These are phyloP conservation scores for Coemansia sp. DNA, from an alignment of 192 early-diverging fungal species.

Conservation along the genomic window DNA sequence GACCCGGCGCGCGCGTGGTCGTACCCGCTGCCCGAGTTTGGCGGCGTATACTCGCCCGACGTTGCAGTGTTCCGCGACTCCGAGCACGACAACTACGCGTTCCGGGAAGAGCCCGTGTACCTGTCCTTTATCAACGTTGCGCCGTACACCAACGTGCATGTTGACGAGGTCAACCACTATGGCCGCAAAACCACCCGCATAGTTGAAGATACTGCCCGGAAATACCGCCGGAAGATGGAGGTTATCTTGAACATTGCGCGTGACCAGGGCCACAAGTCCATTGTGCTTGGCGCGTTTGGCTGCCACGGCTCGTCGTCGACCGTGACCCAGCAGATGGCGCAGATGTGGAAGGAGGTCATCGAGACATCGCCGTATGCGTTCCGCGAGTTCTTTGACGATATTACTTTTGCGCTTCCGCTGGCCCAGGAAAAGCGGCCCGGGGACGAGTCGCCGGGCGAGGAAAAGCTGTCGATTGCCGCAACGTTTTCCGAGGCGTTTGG, in stretches of 20 bases:
- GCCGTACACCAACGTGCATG: constrained; percentile 46
- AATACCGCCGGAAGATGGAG: constrained; percentile 51
- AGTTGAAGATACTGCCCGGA: constrained; percentile 45
- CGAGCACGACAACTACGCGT: constrained; percentile 45
- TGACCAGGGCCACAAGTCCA: constrained; percentile 49
- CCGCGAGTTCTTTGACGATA: constrained; percentile 54
- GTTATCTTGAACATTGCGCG: constrained; percentile 49
- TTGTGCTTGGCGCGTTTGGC: constrained; percentile 52
- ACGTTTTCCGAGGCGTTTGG: constrained; percentile 46
- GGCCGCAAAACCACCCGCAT: constrained; percentile 48
- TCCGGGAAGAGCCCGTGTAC: constrained; percentile 45
- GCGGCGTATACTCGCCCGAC: constrained; percentile 53
- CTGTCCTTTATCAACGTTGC: constrained; percentile 51
- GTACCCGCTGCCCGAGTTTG: constrained; percentile 53
- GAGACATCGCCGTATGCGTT: constrained; percentile 49
- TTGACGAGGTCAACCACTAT: constrained; percentile 45
- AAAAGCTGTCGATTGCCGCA: constrained; percentile 22
- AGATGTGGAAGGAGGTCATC: constrained; percentile 53
- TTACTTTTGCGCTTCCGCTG: constrained; percentile 40
- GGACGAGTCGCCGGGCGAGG: constrained; percentile 32
- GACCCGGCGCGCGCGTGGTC: constrained; percentile 45
- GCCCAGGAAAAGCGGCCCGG: constrained; percentile 11
- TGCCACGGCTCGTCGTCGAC: constrained; percentile 37
- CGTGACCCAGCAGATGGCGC: constrained; percentile 35
- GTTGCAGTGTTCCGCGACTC: constrained; percentile 50